phyloP scores from a whole-genome alignment of 176 grass and related monocot species.

The Zea luxurians region DNA sequence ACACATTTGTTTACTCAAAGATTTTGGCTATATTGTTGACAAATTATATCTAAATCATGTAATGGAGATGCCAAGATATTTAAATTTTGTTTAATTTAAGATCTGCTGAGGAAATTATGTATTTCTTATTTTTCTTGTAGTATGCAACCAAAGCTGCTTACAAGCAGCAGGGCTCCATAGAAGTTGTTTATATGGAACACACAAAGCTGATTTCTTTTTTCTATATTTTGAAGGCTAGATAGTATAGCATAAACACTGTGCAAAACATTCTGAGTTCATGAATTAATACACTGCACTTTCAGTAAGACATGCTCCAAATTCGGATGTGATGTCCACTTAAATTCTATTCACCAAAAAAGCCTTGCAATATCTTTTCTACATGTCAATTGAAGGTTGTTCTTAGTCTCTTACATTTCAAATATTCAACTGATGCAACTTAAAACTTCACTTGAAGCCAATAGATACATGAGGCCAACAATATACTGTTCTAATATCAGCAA shows the following conservation, averaged over 20 bases:
- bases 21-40: not conserved
- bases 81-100: not conserved
- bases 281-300: not conserved
- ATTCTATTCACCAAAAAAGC: slow-evolving; percentile 20
- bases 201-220: not conserved
- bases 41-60: not conserved
- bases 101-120: not conserved
- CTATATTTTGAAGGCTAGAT: slow-evolving; percentile 3
- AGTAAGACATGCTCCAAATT: slow-evolving; percentile 1
- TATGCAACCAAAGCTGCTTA: slow-evolving; percentile 1
- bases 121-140: not conserved
- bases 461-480: not conserved
- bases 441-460: slow-evolving; percentile 8
- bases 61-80: not conserved
- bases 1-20: not conserved
- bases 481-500: not conserved
- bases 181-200: not conserved
- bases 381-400: not conserved
- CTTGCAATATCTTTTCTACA: not conserved
- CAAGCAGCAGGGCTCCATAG: not conserved
- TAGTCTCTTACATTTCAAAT: not conserved
- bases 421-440: not conserved
- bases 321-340: not conserved
- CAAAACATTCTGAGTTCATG: not conserved
- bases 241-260: slow-evolving; percentile 5